These are phyloP conservation scores for Lasiodiplodia hormozganensis DNA, from an alignment of 2,329 filamentous ascomycete species.

Conservation along the genomic window DNA sequence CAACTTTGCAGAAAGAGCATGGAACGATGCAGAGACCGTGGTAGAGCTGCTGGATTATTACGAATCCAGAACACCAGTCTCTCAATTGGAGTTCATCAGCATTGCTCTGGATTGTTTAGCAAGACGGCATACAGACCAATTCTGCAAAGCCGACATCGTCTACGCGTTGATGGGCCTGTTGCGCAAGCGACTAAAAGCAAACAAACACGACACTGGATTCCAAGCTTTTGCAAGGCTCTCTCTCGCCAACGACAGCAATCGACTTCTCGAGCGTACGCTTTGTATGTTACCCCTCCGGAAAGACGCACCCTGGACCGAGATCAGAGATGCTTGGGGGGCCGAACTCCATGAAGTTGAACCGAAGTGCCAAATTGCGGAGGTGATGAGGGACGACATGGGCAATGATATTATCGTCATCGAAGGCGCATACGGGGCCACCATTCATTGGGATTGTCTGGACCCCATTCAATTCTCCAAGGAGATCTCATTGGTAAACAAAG, in stretches of 20 bases:
- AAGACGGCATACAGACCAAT: constrained; percentile 7
- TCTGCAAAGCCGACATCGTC: not conserved
- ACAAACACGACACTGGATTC: not conserved
- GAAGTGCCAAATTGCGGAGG: not conserved
- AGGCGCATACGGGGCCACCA: constrained; percentile 42
- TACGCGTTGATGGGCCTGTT: constrained; percentile 21
- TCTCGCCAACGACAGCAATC: constrained; percentile 9
- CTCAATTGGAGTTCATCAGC: constrained; percentile 5
- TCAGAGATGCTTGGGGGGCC: not conserved
- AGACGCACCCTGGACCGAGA: not conserved
- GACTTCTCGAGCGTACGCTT: constrained; percentile 5
- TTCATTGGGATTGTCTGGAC: constrained; percentile 47
- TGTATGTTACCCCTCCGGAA: constrained; percentile 6
- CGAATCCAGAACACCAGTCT: not conserved
- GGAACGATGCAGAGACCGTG: not conserved
- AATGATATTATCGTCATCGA: not conserved
- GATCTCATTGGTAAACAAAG: too few species aligned
- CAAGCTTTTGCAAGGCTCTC: constrained; percentile 18
- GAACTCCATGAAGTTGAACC: constrained; percentile 2
- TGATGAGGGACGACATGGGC: not conserved
- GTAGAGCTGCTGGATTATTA: constrained; percentile 18
- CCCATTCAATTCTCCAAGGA: not conserved
- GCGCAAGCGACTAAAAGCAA: not conserved
- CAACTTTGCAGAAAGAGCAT: constrained; percentile 26
- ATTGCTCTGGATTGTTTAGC: constrained; percentile 18